phyloP scores from a whole-genome alignment of 169 alveolate genomes.

The Plasmodium sp. region DNA sequence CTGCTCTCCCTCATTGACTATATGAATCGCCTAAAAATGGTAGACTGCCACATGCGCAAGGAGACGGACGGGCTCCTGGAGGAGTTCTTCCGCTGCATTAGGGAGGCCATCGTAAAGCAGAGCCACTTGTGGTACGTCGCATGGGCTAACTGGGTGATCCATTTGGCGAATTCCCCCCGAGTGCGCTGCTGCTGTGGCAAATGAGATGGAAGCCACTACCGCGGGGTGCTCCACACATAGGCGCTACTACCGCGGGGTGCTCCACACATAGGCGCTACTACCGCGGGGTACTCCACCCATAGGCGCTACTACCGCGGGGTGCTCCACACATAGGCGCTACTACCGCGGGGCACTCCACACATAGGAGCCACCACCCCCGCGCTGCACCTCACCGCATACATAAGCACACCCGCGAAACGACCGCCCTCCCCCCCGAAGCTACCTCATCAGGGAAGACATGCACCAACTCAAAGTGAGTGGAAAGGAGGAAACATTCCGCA shows the following conservation, averaged over 20 bases:
- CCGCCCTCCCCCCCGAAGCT: background rate
- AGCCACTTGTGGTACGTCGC: slow-evolving; percentile 28
- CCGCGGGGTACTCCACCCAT: too few species aligned
- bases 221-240: too few species aligned
- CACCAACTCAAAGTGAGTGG: slow-evolving; percentile 20
- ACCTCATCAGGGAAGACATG: slow-evolving; percentile 56
- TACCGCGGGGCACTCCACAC: too few species aligned
- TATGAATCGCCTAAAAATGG: slow-evolving; percentile 40
- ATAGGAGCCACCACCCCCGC: too few species aligned
- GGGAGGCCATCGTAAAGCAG: slow-evolving; percentile 44
- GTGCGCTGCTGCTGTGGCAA: background rate
- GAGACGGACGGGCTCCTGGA: slow-evolving; percentile 17
- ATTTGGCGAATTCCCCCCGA: background rate
- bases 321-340: too few species aligned
- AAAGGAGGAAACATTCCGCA: slow-evolving; percentile 13
- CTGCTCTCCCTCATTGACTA: slow-evolving; percentile 19
- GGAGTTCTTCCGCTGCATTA: slow-evolving; percentile 42
- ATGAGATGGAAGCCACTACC: background rate
- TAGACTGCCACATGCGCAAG: slow-evolving; percentile 4
- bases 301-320: too few species aligned
- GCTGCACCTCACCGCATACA: too few species aligned
- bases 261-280: too few species aligned
- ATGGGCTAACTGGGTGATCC: background rate
- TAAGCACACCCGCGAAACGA: too few species aligned
- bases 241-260: too few species aligned